Percentiles rank a stretch among this genome's conserved stretches.
Evolutionary conservation across 208 protist species (phyloP).

Genomic region (Leishmania arabica): DNA sequence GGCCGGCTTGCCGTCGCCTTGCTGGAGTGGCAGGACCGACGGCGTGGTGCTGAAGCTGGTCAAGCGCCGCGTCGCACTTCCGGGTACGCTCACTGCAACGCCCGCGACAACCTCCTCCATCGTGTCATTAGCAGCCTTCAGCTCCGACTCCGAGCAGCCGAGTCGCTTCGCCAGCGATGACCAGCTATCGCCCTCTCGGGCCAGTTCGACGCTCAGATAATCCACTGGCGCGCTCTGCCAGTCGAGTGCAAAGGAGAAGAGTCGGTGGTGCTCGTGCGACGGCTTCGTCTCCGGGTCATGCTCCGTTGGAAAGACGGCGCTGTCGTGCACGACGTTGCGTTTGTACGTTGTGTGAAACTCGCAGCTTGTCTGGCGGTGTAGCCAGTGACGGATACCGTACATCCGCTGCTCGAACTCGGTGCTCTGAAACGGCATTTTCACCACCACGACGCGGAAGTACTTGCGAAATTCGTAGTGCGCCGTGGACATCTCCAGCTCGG

Average conservation of each 20-base stretch:
- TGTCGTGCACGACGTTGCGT: conserved; percentile 86
- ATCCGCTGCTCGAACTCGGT: conserved; percentile 91
- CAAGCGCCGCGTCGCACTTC: conserved; percentile 43
- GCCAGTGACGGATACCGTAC: conserved; percentile 88
- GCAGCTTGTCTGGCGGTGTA: conserved; percentile 84
- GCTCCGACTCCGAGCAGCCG: conserved; percentile 51
- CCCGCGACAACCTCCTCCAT: conserved; percentile 42
- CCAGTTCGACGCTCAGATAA: conserved; percentile 50
- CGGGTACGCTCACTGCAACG: conserved; percentile 53
- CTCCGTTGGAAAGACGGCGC: conserved; percentile 76
- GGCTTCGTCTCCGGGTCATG: conserved; percentile 61
- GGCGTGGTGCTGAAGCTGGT: conserved; percentile 56
- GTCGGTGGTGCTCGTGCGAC: conserved; percentile 86
- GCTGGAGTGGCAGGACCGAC: conserved; percentile 48
- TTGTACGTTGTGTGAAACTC: conserved; percentile 89
- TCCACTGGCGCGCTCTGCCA: conserved; percentile 82
- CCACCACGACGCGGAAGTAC: conserved; percentile 85
- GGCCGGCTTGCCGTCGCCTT: conserved; percentile 22
- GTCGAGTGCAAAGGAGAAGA: conserved; percentile 91
- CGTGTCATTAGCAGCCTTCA: conserved; percentile 52
- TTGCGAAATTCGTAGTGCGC: conserved; percentile 90
- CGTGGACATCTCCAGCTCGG: conserved; percentile 90
- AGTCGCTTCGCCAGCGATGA: conserved; percentile 49
- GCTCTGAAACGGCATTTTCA: conserved; percentile 89
- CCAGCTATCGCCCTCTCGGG: conserved; percentile 71